Evolutionary conservation across 768 basidiomycete species (phyloP), one percentile per base, ranked within the genome.

Genomic region (Tylopilus subfusipes): DNA sequence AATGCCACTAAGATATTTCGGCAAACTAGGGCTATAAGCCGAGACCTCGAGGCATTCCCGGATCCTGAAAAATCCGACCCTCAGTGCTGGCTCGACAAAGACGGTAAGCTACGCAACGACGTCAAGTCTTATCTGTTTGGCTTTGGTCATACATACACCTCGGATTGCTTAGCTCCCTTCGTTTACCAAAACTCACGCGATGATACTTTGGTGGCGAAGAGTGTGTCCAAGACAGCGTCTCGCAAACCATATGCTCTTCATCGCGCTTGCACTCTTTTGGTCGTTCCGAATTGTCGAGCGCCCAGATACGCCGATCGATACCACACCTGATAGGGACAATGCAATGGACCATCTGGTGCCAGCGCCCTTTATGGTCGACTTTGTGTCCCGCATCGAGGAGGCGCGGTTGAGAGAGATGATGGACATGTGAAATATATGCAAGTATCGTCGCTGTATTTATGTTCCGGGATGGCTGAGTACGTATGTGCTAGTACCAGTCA

Each of bases 161-260:
- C n/a, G 22, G 4, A 12, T 5, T n/a, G n/a, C n/a, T n/a, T n/a
- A n/a, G n/a, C n/a, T n/a, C n/a, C 9, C 0, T 30, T 19, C 1
- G 2, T 31, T 16, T 1, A n/a, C 10, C 4, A 5, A 4, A 21
- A 22, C 31, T 13, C 10, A 27, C 16, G n/a, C 13, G 9, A 13
- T 33, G 11, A 34, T 31, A 1, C 3, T 27, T 27, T 7, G 25
- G 3, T 7, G 25, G 7, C 21, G 2, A 49, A 79, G 84, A 33
- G 76, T 85, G 1, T 88, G 84, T 55, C 84, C 83, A 0, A 84
- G 84, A 2, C 79, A 78, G 59, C 75, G 84, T 64, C 75, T 87
- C 21, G 85, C 64, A 4, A 64, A 56, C 30, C 54, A 49, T 0
- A 86, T 85, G 2, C 68, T 88, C 0, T 84, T 82, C 63, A 71